Base-by-base conservation (phyloP, 1,139 yeast genomes). In the Yamadazyma atlantica region DNA sequence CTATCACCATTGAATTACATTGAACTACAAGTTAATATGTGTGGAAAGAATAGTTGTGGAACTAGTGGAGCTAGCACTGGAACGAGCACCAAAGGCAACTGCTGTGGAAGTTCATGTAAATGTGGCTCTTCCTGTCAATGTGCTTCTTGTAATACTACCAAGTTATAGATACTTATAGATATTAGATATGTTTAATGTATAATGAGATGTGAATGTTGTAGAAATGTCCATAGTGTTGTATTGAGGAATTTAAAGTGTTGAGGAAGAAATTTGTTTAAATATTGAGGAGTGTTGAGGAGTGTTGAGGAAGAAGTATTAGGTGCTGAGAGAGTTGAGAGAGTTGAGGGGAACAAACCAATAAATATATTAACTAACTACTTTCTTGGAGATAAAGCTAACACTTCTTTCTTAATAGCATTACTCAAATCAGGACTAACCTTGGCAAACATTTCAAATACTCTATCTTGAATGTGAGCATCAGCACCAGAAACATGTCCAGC, bases 401-500 rank as follows among this genome's bases (percentile, higher is more conserved):
- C 69, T 58, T 83, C 92, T 55, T 71, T 77, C 64, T 81, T 80
- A 58, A 89, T 77, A 48, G 57, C 57, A 33, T 53, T 60, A 43
- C 61, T 87, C 60, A 90, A 76, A 42, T 77, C 82, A 37, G 78
- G 72, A 54, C 79, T 74, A 38, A 89, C 95, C 66, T 82, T 82
- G 44, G 74, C 58, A 60, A 90, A 90, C 78, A 84, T 78, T 45
- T 75, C 87, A 55, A 84, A 75, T 28, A 87, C 95, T 48, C 83
- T 72, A 58, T 87, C 89, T 71, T 86, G 96, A 50, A 88, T 80
- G 39, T 73, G 77, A 39, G 85, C 82, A 50, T 78, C 76, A 27
- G 96, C 96, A 51, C 62, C 76, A 32, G 73, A 55, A 33, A 78
- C 84, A 60, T 89, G 96, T 26, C 69, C 83, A 32, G 95, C 82